Evolutionary conservation across 495 filamentous ascomycete genomes (phyloP).

Genomic region (Tuber brumale): DNA sequence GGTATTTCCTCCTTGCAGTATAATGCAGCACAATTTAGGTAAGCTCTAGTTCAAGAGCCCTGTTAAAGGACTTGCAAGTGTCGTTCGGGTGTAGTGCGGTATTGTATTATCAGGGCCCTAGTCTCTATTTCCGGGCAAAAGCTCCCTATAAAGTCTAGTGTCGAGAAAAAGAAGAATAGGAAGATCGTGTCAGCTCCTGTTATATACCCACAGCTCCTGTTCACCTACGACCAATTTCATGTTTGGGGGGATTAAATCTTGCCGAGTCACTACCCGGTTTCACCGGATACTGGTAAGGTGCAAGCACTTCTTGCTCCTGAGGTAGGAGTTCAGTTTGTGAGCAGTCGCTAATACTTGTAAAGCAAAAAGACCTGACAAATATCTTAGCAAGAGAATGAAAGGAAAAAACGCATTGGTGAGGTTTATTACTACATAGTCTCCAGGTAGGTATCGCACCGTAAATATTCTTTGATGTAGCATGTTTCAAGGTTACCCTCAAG

Average conservation of each 20-base stretch:
- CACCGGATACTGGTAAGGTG: neutral
- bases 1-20: conserved; percentile 1
- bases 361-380: neutral
- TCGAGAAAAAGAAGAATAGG: neutral
- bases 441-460: neutral
- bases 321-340: neutral
- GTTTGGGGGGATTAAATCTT: neutral
- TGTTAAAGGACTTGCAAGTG: neutral
- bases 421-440: neutral
- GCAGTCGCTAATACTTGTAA: neutral
- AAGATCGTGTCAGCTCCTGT: neutral
- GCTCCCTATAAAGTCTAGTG: neutral
- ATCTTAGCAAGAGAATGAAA: neutral
- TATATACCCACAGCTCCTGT: neutral
- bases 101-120: neutral
- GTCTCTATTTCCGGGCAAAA: neutral
- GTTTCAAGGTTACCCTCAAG: neutral
- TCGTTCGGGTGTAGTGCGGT: neutral
- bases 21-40: neutral
- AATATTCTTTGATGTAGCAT: neutral
- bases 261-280: neutral
- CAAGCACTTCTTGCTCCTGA: neutral
- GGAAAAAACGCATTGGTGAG: neutral
- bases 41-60: neutral
- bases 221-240: neutral